These are phyloP conservation scores for Sarocladium kiliense DNA, from an alignment of 2,329 filamentous ascomycete species.

Conservation along the genomic window DNA sequence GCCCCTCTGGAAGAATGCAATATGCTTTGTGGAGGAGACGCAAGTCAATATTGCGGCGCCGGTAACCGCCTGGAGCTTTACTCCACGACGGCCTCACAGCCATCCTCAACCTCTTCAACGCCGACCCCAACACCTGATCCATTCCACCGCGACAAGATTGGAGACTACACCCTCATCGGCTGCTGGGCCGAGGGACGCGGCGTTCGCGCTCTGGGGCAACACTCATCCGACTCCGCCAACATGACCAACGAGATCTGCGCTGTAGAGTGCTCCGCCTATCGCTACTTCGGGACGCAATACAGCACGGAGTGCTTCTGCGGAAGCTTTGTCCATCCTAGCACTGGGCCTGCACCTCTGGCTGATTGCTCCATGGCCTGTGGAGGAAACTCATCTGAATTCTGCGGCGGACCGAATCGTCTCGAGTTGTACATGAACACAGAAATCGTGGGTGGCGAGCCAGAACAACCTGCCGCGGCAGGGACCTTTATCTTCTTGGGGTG, in stretches of 20 bases:
- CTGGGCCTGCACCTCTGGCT: slow-evolving; percentile 19
- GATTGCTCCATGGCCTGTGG: slow-evolving; percentile 31
- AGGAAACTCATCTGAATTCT: slow-evolving; percentile 27
- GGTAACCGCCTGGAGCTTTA: slow-evolving; percentile 39
- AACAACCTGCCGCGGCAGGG: slow-evolving; percentile 26
- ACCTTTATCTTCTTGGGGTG: slow-evolving; percentile 29
- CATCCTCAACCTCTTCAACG: slow-evolving; percentile 19
- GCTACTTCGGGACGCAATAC: slow-evolving; percentile 37
- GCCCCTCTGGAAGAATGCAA: slow-evolving; percentile 28
- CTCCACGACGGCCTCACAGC: slow-evolving; percentile 29
- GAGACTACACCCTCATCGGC: slow-evolving; percentile 28
- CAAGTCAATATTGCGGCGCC: slow-evolving; percentile 36
- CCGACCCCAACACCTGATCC: slow-evolving; percentile 21
- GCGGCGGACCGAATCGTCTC: slow-evolving; percentile 26
- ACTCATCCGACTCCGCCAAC: slow-evolving; percentile 17
- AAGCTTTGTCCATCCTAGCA: slow-evolving; percentile 22
- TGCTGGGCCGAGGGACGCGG: slow-evolving; percentile 35
- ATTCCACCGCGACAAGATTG: slow-evolving; percentile 15
- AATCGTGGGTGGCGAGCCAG: slow-evolving; percentile 19
- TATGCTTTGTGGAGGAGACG: slow-evolving; percentile 36
- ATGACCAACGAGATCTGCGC: slow-evolving; percentile 31
- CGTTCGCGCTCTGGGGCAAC: slow-evolving; percentile 27
- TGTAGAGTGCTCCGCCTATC: slow-evolving; percentile 27
- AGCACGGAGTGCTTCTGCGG: slow-evolving; percentile 34
- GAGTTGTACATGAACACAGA: slow-evolving; percentile 27